These are phyloP conservation scores for Xerocomus nothofagi DNA, from an alignment of 1,284 basidiomycete genomes.

Conservation along the genomic window DNA sequence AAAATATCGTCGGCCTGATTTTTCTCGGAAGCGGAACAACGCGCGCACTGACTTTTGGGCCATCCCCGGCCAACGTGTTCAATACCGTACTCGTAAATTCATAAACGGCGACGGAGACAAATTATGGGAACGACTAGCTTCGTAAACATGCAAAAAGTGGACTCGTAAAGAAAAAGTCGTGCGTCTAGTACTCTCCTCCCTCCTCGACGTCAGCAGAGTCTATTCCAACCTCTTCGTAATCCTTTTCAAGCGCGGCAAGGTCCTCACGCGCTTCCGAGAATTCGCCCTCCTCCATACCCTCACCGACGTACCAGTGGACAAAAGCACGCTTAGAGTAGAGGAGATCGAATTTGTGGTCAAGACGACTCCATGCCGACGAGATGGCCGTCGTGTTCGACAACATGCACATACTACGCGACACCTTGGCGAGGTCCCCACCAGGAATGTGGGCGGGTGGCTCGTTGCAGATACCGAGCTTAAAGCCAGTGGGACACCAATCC, in stretches of 20 bases:
- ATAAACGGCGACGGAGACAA: slow-evolving; percentile 22
- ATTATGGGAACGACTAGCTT: slow-evolving; percentile 35
- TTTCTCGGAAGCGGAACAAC: not conserved
- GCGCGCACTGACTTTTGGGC: too few relatives aligned
- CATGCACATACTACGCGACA: slow-evolving; percentile 88
- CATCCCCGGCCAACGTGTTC: not conserved
- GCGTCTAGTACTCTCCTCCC: slow-evolving; percentile 68
- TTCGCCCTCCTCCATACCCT: slow-evolving; percentile 99
- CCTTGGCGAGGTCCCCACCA: slow-evolving; percentile 86
- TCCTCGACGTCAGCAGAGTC: slow-evolving; percentile 86
- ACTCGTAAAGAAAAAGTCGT: slow-evolving; percentile 6
- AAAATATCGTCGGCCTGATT: slow-evolving; percentile 22
- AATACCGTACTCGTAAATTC: slow-evolving; percentile 34
- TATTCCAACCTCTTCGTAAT: slow-evolving; percentile 93
- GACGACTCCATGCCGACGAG: slow-evolving; percentile 83
- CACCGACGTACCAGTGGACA: slow-evolving; percentile 94
- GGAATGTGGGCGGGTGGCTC: slow-evolving; percentile 84
- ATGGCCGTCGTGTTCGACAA: slow-evolving; percentile 87
- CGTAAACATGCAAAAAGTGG: slow-evolving; percentile 17
- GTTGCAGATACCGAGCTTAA: slow-evolving; percentile 92
- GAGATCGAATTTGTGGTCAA: slow-evolving; percentile 96
- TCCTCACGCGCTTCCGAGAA: slow-evolving; percentile 98
- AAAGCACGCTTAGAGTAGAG: slow-evolving; percentile 92
- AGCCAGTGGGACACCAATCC: slow-evolving; percentile 89
- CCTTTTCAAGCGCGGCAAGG: slow-evolving; percentile 95